A percentile compares a stretch with the other conserved stretches of the same genome.
phyloP scores from a whole-genome alignment of 2,329 filamentous ascomycete genomes.

The Sordariomycetes sp. region DNA sequence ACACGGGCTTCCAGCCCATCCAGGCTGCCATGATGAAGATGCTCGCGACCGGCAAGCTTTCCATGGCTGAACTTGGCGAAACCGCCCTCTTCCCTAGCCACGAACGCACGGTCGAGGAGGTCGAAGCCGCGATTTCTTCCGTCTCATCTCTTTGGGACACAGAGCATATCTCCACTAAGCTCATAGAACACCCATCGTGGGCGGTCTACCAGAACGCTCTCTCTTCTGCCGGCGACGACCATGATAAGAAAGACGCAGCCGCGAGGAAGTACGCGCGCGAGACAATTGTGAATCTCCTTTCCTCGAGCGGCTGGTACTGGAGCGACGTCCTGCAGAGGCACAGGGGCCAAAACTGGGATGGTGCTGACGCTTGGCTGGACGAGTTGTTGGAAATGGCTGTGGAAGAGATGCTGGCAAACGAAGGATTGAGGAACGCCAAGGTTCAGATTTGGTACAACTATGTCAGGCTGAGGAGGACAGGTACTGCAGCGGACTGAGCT shows the following conservation, averaged over 20 bases:
- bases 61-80: not conserved
- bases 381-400: not conserved
- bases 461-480: not conserved
- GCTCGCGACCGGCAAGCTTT: not conserved
- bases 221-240: not conserved
- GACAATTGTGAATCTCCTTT: not conserved
- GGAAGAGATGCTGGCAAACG: not conserved
- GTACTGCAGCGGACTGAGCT: not conserved
- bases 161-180: not conserved
- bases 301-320: constrained; percentile 1
- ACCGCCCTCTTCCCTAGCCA: not conserved
- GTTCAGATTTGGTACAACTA: constrained; percentile 2
- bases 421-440: not conserved
- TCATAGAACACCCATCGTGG: not conserved
- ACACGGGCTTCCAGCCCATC: not conserved
- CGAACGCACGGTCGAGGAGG: not conserved
- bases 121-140: not conserved
- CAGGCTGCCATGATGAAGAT: constrained; percentile 2
- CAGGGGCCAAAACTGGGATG: not conserved
- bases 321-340: not conserved
- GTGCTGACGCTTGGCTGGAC: not conserved
- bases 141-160: not conserved
- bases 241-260: not conserved
- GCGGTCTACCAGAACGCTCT: not conserved
- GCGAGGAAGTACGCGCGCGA: not conserved